Conservation (phyloP, 2,329 filamentous ascomycete genomes). For the Elsinoe arachidis region DNA sequence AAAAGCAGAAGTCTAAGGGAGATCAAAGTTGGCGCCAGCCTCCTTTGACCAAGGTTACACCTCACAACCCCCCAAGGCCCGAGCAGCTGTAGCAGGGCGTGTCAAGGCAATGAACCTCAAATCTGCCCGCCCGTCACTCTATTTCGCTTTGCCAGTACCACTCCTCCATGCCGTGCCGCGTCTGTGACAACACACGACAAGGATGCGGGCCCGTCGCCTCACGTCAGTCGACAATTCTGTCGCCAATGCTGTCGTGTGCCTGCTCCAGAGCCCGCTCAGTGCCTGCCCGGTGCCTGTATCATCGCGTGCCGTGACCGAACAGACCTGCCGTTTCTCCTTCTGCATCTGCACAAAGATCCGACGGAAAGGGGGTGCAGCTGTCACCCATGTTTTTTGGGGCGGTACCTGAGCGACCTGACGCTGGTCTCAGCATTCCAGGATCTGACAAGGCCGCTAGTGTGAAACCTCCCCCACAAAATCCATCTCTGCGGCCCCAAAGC, state of each 20-base stretch:
- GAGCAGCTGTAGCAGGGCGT: too few relatives aligned
- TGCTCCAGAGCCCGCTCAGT: background rate
- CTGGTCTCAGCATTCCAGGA: constrained; percentile 7
- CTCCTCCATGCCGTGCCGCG: constrained; percentile 2
- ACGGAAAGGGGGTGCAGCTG: background rate
- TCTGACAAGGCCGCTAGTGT: constrained; percentile 6
- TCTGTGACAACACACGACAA: constrained; percentile 7
- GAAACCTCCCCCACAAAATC: constrained; percentile 6
- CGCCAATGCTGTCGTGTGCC: too few relatives aligned
- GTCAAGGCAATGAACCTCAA: background rate
- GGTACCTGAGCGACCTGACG: background rate
- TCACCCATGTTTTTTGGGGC: background rate
- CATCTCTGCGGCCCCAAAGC: background rate
- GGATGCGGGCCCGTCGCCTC: background rate
- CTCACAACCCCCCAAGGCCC: background rate
- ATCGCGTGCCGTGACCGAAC: too few relatives aligned
- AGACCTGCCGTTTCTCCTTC: background rate
- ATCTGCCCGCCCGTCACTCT: background rate
- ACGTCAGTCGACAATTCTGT: too few relatives aligned
- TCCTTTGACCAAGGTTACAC: background rate
- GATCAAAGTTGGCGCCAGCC: too few relatives aligned
- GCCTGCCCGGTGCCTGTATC: background rate
- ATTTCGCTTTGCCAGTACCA: constrained; percentile 7
- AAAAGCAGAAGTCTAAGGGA: background rate
- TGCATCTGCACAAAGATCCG: background rate